These are phyloP conservation scores for Candida yuanshanica DNA, from an alignment of 805 yeast genomes.

Conservation along the genomic window DNA sequence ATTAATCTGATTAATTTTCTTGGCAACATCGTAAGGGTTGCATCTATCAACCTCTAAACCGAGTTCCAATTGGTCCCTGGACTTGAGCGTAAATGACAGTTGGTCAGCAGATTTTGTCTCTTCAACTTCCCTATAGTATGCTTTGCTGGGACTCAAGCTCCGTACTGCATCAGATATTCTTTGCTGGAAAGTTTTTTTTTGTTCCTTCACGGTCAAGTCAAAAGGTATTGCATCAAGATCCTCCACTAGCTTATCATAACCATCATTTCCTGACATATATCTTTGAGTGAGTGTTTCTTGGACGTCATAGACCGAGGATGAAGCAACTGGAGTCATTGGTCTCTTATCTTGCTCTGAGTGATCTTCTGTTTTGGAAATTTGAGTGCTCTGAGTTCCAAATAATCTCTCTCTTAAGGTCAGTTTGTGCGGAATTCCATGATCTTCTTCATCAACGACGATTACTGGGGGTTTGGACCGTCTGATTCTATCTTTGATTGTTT, in stretches of 20 bases:
- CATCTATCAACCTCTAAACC: conserved; percentile 6
- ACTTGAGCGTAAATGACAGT: conserved; percentile 3
- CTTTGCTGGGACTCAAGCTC: conserved; percentile 16
- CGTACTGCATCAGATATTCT: conserved; percentile 9
- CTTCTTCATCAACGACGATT: not conserved
- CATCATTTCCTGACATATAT: conserved; percentile 15
- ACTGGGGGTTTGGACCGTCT: not conserved
- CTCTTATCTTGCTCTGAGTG: not conserved
- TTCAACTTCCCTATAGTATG: not conserved
- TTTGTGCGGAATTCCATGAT: not conserved
- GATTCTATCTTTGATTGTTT: conserved; percentile 2
- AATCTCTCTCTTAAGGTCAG: conserved; percentile 8
- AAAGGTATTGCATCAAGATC: conserved; percentile 24
- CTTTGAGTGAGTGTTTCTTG: conserved; percentile 23
- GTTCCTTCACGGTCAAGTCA: conserved; percentile 12
- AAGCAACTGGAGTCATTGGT: not conserved
- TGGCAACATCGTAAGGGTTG: conserved; percentile 21
- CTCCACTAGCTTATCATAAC: conserved; percentile 16
- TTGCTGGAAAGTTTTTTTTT: conserved; percentile 4
- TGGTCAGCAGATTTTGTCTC: not conserved
- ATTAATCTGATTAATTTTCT: not conserved
- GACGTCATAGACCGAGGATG: conserved; percentile 8
- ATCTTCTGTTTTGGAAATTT: not conserved
- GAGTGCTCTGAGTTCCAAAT: conserved; percentile 1
- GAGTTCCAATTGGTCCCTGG: conserved; percentile 1